Evolutionary conservation across 495 filamentous ascomycete genomes (phyloP), one percentile per base, ranked within the genome.

Genomic region (Sordaria brevicollis): DNA sequence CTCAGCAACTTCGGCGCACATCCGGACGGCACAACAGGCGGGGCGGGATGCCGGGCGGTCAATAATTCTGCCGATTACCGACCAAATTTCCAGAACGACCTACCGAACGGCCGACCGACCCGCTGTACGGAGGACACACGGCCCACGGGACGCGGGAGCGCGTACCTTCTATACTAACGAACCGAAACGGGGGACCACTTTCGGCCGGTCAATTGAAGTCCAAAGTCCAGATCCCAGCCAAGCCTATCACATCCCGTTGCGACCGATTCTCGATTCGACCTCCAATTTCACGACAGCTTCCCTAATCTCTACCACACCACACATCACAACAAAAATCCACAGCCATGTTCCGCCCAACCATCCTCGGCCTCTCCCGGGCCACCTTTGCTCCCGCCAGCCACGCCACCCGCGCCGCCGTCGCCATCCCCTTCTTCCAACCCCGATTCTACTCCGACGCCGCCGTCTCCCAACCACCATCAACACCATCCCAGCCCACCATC

Each of bases 61-160:
- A 74, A 72, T 73, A 65, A 67, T 74, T 76, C 72, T 49, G 68
- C 74, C 73, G 70, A 34, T 4, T 8, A 19, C 72, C 73, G 69
- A 66, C 33, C 49, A 33, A 69, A 71, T 73, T 73, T 74, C 41
- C 31, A 35, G 62, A 19, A 29, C 34, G 71, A 41, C n/a, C n/a
- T n/a, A n/a, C n/a, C n/a, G n/a, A n/a, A n/a, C n/a, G n/a, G 6
- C 6, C 15, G 35, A 29, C 49, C 11, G 49, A 57, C 49, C 49
- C 25, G 49, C 49, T 13, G 49, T 25, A 8, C 43, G 21, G 43
- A 57, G 43, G 21, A 57, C 43, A 57, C 43, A 57, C 49, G 49
- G 49, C 49, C 49, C 49, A 57, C 25, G 49, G 49, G 21, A 31
- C 49, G 49, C 49, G 49, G 49, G 49, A 57, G 5, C 8, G 21